phyloP scores from a whole-genome alignment of 2,329 filamentous ascomycete genomes.

The Corynespora cassiicola region DNA sequence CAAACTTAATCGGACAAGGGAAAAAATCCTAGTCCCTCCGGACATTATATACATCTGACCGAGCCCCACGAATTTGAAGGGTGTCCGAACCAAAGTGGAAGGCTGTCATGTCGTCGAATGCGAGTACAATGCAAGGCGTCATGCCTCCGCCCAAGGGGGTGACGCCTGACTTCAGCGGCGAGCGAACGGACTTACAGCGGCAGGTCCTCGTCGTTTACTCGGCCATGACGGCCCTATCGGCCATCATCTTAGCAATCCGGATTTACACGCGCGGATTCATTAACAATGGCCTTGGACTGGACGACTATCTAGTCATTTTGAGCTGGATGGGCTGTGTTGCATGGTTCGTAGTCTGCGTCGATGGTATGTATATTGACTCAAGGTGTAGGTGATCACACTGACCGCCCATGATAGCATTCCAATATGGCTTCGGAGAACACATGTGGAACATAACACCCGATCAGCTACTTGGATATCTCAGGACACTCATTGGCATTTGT shows the following conservation, averaged over 20 bases:
- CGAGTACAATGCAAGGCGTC: constrained; percentile 14
- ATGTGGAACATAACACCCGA: constrained; percentile 21
- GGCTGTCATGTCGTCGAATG: no score
- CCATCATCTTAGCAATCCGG: constrained; percentile 15
- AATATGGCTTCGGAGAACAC: constrained; percentile 26
- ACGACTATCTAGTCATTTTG: constrained; percentile 18
- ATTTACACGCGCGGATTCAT: constrained; percentile 24
- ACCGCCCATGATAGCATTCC: no score
- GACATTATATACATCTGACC: no score
- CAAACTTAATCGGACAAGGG: no score
- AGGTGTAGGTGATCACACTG: not conserved
- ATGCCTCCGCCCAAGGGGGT: constrained; percentile 13
- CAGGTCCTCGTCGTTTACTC: constrained; percentile 18
- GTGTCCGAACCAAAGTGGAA: no score
- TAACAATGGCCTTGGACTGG: constrained; percentile 13
- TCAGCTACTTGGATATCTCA: constrained; percentile 13
- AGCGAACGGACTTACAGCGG: constrained; percentile 16
- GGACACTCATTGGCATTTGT: constrained; percentile 21
- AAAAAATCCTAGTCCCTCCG: no score
- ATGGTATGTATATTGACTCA: constrained; percentile 11
- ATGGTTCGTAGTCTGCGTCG: constrained; percentile 18
- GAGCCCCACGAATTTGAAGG: no score
- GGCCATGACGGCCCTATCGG: constrained; percentile 17
- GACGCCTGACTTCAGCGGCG: constrained; percentile 12
- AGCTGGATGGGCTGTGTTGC: constrained; percentile 23